Conservation (phyloP, 257 asterid genomes). For the Solanum paucissectum region DNA sequence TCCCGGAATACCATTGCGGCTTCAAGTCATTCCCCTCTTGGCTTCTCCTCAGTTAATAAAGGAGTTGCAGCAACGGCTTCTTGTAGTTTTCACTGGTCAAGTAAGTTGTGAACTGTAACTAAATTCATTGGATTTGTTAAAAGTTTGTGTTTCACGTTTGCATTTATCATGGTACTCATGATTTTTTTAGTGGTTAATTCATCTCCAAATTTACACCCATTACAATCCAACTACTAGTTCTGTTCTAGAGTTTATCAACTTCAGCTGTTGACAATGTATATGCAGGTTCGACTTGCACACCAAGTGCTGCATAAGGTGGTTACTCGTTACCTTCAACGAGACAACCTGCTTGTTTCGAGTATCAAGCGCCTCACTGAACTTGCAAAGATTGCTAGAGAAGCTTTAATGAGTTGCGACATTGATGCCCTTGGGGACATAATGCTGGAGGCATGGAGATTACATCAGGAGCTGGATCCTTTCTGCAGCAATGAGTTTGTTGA, state of each 20-base stretch:
- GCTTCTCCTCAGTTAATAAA: constrained; percentile 54
- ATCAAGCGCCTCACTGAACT: constrained; percentile 81
- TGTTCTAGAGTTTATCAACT: neutral
- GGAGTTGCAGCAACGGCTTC: constrained; percentile 76
- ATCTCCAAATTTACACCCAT: neutral
- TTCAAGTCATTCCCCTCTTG: constrained; percentile 71
- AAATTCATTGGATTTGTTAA: neutral
- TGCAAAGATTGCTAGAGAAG: constrained; percentile 87
- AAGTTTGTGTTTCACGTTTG: neutral
- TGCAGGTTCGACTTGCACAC: constrained; percentile 92
- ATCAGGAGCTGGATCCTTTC: constrained; percentile 93
- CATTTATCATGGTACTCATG: neutral
- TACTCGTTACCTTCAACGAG: constrained; percentile 77
- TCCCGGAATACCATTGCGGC: constrained; percentile 84
- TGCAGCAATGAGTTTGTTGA: constrained; percentile 91
- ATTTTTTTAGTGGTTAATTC: neutral
- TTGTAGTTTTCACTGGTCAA: constrained; percentile 87
- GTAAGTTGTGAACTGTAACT: constrained; percentile 21
- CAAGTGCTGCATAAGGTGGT: constrained; percentile 95
- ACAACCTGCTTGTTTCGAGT: constrained; percentile 79
- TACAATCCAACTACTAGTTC: neutral
- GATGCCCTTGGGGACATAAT: constrained; percentile 66
- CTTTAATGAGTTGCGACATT: constrained; percentile 69
- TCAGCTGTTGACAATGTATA: neutral
- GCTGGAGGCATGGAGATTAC: constrained; percentile 93